Conservation (phyloP, 2,329 filamentous ascomycete species). For the Pyricularia sp. region DNA sequence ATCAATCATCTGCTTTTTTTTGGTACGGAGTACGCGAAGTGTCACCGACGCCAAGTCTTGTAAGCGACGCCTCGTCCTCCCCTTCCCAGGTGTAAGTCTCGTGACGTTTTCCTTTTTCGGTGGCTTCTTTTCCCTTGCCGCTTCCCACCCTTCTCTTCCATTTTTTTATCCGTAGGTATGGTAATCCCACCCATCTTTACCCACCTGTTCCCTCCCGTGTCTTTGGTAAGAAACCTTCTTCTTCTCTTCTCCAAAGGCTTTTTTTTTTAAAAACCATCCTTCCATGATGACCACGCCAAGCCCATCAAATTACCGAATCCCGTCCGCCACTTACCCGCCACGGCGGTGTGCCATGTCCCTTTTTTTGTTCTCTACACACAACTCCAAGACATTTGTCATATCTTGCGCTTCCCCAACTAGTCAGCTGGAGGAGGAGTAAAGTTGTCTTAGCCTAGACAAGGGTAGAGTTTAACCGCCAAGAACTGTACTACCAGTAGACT, state of each 20-base stretch:
- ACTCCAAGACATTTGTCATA: neutral
- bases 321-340: neutral
- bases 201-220: neutral
- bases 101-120: neutral
- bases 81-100: neutral
- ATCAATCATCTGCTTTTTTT: neutral
- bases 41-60: neutral
- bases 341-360: slow-evolving; percentile 3
- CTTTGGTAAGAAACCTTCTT: neutral
- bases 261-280: neutral
- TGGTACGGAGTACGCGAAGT: neutral
- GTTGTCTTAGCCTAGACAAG: neutral
- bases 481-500: neutral
- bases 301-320: neutral
- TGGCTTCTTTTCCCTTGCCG: neutral
- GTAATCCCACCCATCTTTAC: neutral
- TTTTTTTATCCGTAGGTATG: neutral
- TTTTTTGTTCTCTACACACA: neutral
- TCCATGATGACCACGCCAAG: neutral
- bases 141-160: neutral
- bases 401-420: too few relatives aligned
- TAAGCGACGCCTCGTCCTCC: neutral
- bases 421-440: neutral
- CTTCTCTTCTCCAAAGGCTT: neutral
- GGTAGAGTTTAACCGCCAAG: neutral